Base-by-base conservation (phyloP, 108 stramenopile genomes). In the Skeletonema potamos region DNA sequence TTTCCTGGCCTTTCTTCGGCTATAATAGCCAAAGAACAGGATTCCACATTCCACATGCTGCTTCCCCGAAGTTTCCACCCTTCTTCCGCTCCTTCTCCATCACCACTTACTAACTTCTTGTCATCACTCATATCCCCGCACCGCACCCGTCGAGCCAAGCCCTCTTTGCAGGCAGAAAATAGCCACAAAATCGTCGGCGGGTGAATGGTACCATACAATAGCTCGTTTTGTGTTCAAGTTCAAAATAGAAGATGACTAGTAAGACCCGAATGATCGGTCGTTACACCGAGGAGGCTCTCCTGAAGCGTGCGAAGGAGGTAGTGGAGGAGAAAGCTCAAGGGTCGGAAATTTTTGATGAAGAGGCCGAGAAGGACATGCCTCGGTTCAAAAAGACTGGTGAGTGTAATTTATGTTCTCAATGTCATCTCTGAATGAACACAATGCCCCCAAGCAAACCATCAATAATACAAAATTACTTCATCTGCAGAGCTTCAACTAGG, bases 401-500 rank as follows among this genome's bases (percentile, higher is more conserved):
- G 85, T 62, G 15, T 32, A 29, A 15, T 34, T 56, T 3, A 17
- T 59, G 34, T 68, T 12, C 24, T 33, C 22, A 15, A 33, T 55
- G 22, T 43, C 17, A 3, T 65, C n/a, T n/a, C n/a, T n/a, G n/a
- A n/a, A 11, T 1, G 24, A 51, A 6, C 28, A 13, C 28, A 15
- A 4, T n/a, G 2, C 34, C 24, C 62, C 5, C 62, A 39, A 41
- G 6, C 37, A 62, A 62, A 1, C 12, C 0, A 9, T 34, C 2
- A n/a, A 26, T 20, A 3, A 36, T 27, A 24, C 30, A 34, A 28
- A 58, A 30, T 66, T 56, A 13, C 43, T 33, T n/a, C 12, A 27
- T 27, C n/a, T 10, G 46, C 43, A 90, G 93, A 95, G 76, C 64
- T 92, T 11, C 69, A 57, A 27, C 54, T 91, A 12, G 93, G 93